A percentile compares a stretch with the other conserved stretches of the same genome.
Conservation (phyloP, 2,329 filamentous ascomycete genomes). For the Pestalotiopsis sp. region DNA sequence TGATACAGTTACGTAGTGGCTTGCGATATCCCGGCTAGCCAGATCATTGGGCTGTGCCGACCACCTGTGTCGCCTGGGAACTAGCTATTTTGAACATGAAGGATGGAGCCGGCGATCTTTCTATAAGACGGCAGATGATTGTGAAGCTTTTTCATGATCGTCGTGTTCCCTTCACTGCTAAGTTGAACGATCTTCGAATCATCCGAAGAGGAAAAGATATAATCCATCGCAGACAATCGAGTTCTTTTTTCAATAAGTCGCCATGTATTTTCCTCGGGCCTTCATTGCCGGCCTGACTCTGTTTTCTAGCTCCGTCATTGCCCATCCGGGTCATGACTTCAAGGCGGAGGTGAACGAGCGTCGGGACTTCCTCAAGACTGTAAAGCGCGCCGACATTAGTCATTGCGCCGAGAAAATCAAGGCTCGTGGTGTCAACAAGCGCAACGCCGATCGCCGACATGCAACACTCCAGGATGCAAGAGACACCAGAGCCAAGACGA, state of each 20-base stretch:
- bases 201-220: too few relatives aligned
- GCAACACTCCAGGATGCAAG: slow-evolving; percentile 35
- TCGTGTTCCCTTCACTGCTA: background rate
- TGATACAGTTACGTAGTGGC: too few relatives aligned
- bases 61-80: too few relatives aligned
- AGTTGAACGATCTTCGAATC: too few relatives aligned
- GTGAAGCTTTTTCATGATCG: background rate
- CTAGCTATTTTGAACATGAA: too few relatives aligned
- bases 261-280: slow-evolving; percentile 27
- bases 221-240: too few relatives aligned
- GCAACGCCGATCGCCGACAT: slow-evolving; percentile 47
- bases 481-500: slow-evolving; percentile 1
- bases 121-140: too few relatives aligned
- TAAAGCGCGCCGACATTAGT: slow-evolving; percentile 43
- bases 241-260: slow-evolving; percentile 2
- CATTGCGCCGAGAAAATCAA: slow-evolving; percentile 50
- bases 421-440: slow-evolving; percentile 46
- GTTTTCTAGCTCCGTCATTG: slow-evolving; percentile 23
- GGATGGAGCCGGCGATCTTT: too few relatives aligned
- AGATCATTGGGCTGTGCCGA: too few relatives aligned
- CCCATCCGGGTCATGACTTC: slow-evolving; percentile 53
- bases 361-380: slow-evolving; percentile 43
- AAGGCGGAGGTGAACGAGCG: slow-evolving; percentile 52
- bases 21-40: too few relatives aligned
- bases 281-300: slow-evolving; percentile 22